These are phyloP conservation scores for Grosmannia huntii DNA, from an alignment of 2,329 filamentous ascomycete genomes.

Conservation along the genomic window DNA sequence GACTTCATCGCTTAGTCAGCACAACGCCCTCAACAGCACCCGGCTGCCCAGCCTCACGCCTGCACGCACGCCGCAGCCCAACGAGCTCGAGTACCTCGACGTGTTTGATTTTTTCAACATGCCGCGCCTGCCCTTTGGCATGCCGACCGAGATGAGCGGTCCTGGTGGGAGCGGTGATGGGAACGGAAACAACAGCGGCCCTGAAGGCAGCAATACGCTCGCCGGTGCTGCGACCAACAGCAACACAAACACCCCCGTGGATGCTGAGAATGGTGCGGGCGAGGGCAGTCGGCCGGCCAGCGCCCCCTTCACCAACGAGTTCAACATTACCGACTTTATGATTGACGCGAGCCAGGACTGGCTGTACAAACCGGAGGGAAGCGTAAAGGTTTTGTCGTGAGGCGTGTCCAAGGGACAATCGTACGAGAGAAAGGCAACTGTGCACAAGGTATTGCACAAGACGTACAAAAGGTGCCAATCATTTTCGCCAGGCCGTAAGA, in stretches of 20 bases:
- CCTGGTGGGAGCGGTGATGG: constrained; percentile 2
- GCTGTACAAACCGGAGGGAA: constrained; percentile 47
- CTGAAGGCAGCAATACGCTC: neutral
- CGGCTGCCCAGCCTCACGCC: constrained; percentile 43
- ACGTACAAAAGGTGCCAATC: too few species aligned
- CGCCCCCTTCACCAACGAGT: constrained; percentile 40
- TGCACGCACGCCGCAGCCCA: constrained; percentile 57
- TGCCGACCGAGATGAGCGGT: constrained; percentile 14
- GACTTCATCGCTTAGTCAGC: too few species aligned
- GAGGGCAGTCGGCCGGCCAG: constrained; percentile 8
- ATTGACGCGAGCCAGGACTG: constrained; percentile 62
- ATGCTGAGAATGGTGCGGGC: neutral
- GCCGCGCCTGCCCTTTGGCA: constrained; percentile 50
- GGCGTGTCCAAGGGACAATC: neutral
- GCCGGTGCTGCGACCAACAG: neutral
- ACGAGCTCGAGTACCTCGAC: constrained; percentile 81
- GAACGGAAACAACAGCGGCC: constrained; percentile 21
- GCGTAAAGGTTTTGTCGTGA: constrained; percentile 14
- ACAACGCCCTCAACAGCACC: constrained; percentile 15
- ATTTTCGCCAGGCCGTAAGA: too few species aligned
- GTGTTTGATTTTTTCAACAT: constrained; percentile 95
- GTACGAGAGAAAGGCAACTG: too few species aligned
- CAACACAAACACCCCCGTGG: neutral
- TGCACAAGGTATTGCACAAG: too few species aligned
- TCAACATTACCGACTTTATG: constrained; percentile 70